phyloP scores from a whole-genome alignment of 257 asterid genomes.

The Scutellaria galericulata region DNA sequence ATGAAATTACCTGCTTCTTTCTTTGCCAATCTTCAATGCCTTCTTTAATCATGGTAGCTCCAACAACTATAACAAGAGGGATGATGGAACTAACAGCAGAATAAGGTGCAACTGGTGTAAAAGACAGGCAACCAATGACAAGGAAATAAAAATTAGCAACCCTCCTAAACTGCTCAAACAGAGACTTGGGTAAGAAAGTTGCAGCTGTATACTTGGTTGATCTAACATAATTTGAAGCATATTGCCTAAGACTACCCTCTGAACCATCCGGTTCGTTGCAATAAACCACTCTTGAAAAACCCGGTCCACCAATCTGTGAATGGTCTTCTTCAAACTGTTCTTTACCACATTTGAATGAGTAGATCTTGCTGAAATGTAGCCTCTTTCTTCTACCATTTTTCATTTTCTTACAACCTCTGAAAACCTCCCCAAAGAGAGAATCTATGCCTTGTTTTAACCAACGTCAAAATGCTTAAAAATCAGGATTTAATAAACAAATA shows the following conservation, averaged over 20 bases:
- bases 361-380: conserved; percentile 78
- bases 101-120: conserved; percentile 76
- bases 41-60: conserved; percentile 84
- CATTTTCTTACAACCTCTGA: conserved; percentile 28
- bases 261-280: conserved; percentile 69
- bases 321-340: conserved; percentile 57
- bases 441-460: conserved; percentile 18
- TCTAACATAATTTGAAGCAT: conserved; percentile 71
- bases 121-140: conserved; percentile 70
- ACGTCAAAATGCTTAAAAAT: neutral
- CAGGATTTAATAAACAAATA: conserved; percentile 23
- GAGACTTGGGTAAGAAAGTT: conserved; percentile 80
- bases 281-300: conserved; percentile 82
- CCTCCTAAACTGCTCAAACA: conserved; percentile 96
- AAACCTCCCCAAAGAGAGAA: conserved; percentile 16
- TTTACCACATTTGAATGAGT: conserved; percentile 71
- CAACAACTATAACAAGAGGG: conserved; percentile 72
- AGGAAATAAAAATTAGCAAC: conserved; percentile 91
- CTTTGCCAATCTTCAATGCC: conserved; percentile 85
- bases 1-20: conserved; percentile 66
- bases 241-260: conserved; percentile 51
- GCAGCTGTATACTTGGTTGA: conserved; percentile 81
- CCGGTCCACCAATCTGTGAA: conserved; percentile 84
- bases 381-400: conserved; percentile 54
- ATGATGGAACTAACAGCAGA: conserved; percentile 69